phyloP scores from a whole-genome alignment of 176 grass and related monocot species.

The Secale cereale region DNA sequence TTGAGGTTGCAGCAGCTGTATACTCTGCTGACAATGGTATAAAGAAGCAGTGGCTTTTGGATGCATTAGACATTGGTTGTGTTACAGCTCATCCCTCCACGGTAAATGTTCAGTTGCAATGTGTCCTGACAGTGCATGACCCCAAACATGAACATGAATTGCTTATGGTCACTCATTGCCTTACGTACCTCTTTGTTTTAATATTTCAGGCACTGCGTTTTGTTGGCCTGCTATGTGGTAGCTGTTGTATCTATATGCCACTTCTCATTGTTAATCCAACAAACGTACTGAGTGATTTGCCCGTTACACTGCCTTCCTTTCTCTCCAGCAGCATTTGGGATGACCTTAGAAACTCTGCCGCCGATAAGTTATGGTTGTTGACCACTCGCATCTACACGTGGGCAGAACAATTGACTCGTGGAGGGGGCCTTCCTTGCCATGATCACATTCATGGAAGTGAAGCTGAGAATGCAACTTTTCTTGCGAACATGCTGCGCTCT shows the following conservation, averaged over 20 bases:
- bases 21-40: constrained; percentile 40
- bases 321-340: constrained; percentile 58
- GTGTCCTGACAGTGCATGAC: constrained; percentile 3
- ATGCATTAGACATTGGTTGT: constrained; percentile 81
- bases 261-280: constrained; percentile 69
- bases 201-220: constrained; percentile 65
- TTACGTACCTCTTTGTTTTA: not conserved
- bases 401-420: constrained; percentile 33
- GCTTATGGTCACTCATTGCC: not conserved
- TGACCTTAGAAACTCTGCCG: constrained; percentile 35
- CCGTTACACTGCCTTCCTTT: constrained; percentile 72
- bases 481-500: constrained; percentile 44
- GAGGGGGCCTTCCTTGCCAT: constrained; percentile 2
- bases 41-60: constrained; percentile 86
- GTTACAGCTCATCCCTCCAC: constrained; percentile 71
- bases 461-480: constrained; percentile 41
- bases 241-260: constrained; percentile 83
- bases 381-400: constrained; percentile 50
- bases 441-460: constrained; percentile 48
- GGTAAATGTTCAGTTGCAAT: constrained; percentile 42
- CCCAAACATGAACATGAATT: not conserved
- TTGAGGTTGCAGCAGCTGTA: constrained; percentile 66
- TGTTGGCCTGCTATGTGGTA: constrained; percentile 69
- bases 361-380: constrained; percentile 71
- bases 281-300: constrained; percentile 66